Evolutionary conservation across 2,329 filamentous ascomycete species (phyloP).

Genomic region (Annulohypoxylon truncatum): DNA sequence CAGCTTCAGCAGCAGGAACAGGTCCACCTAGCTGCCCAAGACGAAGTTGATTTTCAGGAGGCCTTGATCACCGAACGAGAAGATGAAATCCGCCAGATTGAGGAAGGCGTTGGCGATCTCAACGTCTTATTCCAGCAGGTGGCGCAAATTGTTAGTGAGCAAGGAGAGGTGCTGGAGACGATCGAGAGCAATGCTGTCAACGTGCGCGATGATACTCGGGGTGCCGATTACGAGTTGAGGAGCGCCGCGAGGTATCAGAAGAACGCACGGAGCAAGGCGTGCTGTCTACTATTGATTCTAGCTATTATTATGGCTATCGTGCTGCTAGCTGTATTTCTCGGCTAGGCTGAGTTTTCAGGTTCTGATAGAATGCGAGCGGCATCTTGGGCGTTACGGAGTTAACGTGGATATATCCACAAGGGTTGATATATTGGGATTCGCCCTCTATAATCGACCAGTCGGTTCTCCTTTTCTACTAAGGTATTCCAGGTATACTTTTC

Average conservation of each 20-base stretch:
- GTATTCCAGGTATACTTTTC: neutral
- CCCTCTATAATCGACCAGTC: conserved; percentile 5
- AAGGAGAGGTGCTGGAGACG: conserved; percentile 87
- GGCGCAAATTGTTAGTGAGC: conserved; percentile 95
- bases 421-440: conserved; percentile 26
- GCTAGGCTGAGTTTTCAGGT: conserved; percentile 56
- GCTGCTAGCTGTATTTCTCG: conserved; percentile 84
- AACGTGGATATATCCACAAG: neutral
- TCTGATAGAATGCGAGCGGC: conserved; percentile 26
- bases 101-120: conserved; percentile 93
- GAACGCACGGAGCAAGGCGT: conserved; percentile 93
- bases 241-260: conserved; percentile 93
- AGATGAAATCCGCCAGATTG: conserved; percentile 96
- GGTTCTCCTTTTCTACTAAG: conserved; percentile 1
- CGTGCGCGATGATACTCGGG: conserved; percentile 82
- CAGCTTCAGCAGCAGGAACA: conserved; percentile 77
- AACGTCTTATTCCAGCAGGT: conserved; percentile 98
- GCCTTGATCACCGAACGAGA: conserved; percentile 95
- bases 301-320: conserved; percentile 91
- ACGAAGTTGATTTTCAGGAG: conserved; percentile 98
- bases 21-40: conserved; percentile 84
- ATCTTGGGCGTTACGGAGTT: conserved; percentile 40
- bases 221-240: conserved; percentile 86
- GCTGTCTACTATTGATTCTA: conserved; percentile 88
- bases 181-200: conserved; percentile 90